Evolutionary conservation across 139 green algal species (phyloP).

Genomic region (Closterium sp.): DNA sequence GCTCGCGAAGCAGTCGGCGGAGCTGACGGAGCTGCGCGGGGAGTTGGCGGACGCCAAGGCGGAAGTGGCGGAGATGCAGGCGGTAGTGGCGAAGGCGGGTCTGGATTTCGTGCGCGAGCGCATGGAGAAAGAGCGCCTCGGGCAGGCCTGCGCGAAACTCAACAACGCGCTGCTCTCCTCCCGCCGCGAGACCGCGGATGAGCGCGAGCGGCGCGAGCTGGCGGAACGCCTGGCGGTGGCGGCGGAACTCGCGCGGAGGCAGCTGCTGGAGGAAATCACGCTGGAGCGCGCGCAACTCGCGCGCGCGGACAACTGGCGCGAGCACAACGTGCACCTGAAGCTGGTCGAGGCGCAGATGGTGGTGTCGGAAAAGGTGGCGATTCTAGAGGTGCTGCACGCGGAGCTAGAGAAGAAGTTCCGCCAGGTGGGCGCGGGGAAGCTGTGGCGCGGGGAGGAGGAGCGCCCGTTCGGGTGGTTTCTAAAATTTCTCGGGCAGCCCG

Average conservation of each 20-base stretch:
- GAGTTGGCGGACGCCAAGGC: constrained; percentile 7
- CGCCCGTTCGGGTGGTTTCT: not conserved
- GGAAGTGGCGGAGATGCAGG: constrained; percentile 4
- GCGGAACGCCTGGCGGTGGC: not conserved
- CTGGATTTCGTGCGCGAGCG: constrained; percentile 18
- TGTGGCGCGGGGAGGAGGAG: not conserved
- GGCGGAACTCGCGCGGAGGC: not conserved
- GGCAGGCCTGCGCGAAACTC: constrained; percentile 4
- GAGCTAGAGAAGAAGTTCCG: constrained; percentile 22
- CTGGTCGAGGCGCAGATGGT: constrained; percentile 9
- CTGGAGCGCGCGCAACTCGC: not conserved
- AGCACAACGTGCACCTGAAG: constrained; percentile 18
- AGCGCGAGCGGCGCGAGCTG: not conserved
- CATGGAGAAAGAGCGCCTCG: not conserved
- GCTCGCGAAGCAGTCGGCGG: not conserved
- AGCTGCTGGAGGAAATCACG: not conserved
- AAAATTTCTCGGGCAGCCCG: not conserved
- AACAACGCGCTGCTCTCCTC: not conserved
- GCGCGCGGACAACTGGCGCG: not conserved
- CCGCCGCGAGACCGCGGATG: not conserved
- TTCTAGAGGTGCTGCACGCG: constrained; percentile 10
- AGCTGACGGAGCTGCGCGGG: not conserved
- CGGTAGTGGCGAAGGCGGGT: constrained; percentile 8
- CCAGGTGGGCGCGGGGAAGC: not conserved
- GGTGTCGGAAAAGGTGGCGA: not conserved